Conservation (phyloP, 148 eudicot genomes). For the Pharnaceum exiguum region DNA sequence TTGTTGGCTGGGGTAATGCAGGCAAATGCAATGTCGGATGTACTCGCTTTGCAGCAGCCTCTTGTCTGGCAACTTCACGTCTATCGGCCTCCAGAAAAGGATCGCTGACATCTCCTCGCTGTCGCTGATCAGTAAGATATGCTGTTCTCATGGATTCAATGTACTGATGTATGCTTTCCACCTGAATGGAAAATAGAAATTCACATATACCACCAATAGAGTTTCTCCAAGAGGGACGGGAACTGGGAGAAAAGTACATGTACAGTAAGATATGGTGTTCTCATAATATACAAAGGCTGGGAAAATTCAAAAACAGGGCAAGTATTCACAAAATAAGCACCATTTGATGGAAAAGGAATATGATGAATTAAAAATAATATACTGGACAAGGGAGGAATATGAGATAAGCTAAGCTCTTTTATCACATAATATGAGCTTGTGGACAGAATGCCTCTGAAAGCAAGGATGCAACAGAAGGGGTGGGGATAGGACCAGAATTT, state of each 20-base stretch:
- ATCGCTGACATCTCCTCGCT: constrained; percentile 70
- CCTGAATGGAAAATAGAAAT: constrained; percentile 32
- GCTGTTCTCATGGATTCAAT: constrained; percentile 96
- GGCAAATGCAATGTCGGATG: constrained; percentile 89
- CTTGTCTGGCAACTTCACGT: constrained; percentile 83
- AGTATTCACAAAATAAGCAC: no score
- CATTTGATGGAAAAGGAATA: no score
- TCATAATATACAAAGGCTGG: no score
- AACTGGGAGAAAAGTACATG: neutral
- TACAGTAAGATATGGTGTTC: no score
- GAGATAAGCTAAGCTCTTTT: no score
- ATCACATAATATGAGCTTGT: no score
- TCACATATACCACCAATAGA: neutral
- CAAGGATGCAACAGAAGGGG: no score
- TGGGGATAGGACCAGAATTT: no score
- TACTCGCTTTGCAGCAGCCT: constrained; percentile 88
- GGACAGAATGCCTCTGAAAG: no score
- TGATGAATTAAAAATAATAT: no score
- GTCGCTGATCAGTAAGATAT: constrained; percentile 85
- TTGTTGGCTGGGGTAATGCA: constrained; percentile 61
- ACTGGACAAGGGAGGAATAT: no score
- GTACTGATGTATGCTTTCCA: constrained; percentile 96
- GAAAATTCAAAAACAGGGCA: no score
- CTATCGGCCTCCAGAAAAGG: constrained; percentile 97
- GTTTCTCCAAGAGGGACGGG: neutral